Base-by-base conservation (phyloP, 768 basidiomycete genomes). In the Pleurotus citrinopileatus region DNA sequence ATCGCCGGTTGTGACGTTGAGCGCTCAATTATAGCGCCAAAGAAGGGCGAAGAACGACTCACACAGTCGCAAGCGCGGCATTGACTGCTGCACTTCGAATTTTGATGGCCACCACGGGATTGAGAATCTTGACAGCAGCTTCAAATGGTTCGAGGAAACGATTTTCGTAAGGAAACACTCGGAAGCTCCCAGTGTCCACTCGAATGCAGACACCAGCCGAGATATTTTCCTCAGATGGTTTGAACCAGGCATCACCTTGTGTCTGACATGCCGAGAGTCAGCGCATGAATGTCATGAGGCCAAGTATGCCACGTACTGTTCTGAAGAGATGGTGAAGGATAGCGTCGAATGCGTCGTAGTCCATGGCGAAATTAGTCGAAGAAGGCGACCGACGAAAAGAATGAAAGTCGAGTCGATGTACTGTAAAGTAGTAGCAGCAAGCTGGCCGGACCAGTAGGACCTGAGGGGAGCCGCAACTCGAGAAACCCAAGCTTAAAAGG, bases 161-260 rank as follows among this genome's bases (percentile, higher is more conserved):
- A 65, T 91, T 91, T 66, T 93, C 88, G 60, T 92, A 91, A 4
- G 92, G 92, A 63, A 92, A 94, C 32, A 89, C 83, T 25, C 92
- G 81, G 67, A 88, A 92, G 53, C 80, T 76, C 36, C 84, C 83
- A 9, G 80, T 73, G 47, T 84, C 79, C 20, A 89, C 80, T 38
- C 89, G 78, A 19, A 92, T 68, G 63, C 87, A 91, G 58, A 92
- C 88, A 43, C 89, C 89, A 0, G 85, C 86, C 55, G 87, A 82
- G 48, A 90, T 72, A 62, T 89, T 91, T 68, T 92, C 89, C 61
- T 89, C 86, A 0, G 88, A 82, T 3, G 89, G 89, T 62, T 90
- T 91, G 69, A 91, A 91, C 89, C 89, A 91, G 5, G 89, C 85
- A 55, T 90, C 88, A 2, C 85, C 83, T 63, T 89, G 87, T 0